A percentile compares a stretch with the other conserved stretches of the same genome.
These are phyloP conservation scores for Thelephora ganbajun DNA, from an alignment of 768 basidiomycete genomes.

Conservation along the genomic window DNA sequence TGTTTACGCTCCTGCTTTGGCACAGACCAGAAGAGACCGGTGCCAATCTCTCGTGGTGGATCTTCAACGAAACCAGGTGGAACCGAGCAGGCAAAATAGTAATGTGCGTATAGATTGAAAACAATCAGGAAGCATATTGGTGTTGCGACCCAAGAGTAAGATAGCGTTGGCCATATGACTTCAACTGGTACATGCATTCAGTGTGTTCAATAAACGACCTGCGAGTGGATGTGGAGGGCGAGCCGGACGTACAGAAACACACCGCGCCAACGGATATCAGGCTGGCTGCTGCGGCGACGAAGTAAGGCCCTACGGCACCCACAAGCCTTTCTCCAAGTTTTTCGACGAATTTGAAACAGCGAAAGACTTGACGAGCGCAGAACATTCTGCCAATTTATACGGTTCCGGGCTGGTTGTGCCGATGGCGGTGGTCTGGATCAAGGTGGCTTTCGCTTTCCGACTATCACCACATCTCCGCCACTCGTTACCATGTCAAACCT, in stretches of 20 bases:
- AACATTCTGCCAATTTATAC: conserved; percentile 6
- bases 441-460: not conserved
- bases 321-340: conserved; percentile 65
- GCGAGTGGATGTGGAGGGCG: not conserved
- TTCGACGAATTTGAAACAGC: conserved; percentile 58
- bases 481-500: not conserved
- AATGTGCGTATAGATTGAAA: conserved; percentile 66
- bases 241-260: conserved; percentile 59
- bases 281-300: conserved; percentile 66
- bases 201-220: conserved; percentile 1
- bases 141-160: conserved; percentile 41
- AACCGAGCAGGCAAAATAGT: conserved; percentile 74
- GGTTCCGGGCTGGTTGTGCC: not conserved
- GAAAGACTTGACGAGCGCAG: conserved; percentile 27
- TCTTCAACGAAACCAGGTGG: conserved; percentile 72
- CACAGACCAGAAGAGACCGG: conserved; percentile 43
- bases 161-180: conserved; percentile 55
- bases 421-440: not conserved
- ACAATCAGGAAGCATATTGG: conserved; percentile 67
- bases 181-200: conserved; percentile 39
- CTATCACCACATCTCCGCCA: not conserved
- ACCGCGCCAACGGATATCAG: conserved; percentile 56
- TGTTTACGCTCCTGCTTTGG: conserved; percentile 17
- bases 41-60: conserved; percentile 25
- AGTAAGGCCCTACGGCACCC: conserved; percentile 84